Evolutionary conservation across 495 filamentous ascomycete species (phyloP), one percentile per base, ranked within the genome.

Genomic region (Podospora pseudocomata): DNA sequence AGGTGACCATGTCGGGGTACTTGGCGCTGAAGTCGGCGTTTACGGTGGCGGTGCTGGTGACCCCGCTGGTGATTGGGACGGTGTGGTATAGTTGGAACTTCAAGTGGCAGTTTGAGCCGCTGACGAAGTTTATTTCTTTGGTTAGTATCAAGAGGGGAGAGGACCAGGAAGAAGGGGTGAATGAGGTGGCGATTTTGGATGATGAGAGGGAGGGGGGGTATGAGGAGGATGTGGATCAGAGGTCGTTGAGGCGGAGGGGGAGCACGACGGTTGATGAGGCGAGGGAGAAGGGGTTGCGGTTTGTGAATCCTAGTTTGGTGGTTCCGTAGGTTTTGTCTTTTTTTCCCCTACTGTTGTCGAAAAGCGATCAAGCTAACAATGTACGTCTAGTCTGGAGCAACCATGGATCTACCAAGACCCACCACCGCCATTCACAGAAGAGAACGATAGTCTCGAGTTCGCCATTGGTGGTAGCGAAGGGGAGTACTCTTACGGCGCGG

Each of bases 91-190:
- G 85, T 53, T 91, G 90, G 75, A 87, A 87, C 67, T 98, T 90
- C 72, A 79, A 84, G 7, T 81, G 83, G 27, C 90, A 88, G 11
- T 98, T 93, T 70, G 90, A 91, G 69, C 94, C 94, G 0, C 78
- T 97, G 63, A 96, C 91, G 79, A 90, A 88, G 68, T 98, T 94
- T 75, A 98, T 98, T 75, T 92, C 96, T 32, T 80, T 99, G 34
- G 85, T 91, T 71, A 96, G 92, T 72, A 92, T 97, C 65, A 84
- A 88, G 70, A 81, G 86, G 4, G 85, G 88, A 2, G 80, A 84
- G 60, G 80, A 80, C 9, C 18, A 20, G 56, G 73, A 74, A 39
- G 75, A 74, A 1, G 80, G 73, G 9, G 71, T 76, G 28, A 75
- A 74, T 2, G 80, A 74, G n/a, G 70, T 75, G 28, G 73, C 77